Conservation (phyloP, 768 basidiomycete species). For the Cystofilobasidium ferigula region DNA sequence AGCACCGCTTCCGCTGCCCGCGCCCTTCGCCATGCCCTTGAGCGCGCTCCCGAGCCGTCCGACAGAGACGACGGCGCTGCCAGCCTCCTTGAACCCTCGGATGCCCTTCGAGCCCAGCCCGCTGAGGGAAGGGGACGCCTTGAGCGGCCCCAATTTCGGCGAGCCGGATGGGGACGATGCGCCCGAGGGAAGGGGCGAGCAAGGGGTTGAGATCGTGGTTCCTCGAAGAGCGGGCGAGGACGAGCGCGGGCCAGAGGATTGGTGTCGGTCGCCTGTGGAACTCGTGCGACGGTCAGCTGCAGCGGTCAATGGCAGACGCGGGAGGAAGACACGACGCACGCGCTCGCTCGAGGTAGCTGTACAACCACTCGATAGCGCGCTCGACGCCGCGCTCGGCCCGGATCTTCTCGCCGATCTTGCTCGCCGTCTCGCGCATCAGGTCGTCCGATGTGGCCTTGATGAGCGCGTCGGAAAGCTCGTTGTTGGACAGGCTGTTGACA, state of each 20-base stretch:
- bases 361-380: conserved; percentile 50
- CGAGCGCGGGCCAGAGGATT: neutral
- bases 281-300: neutral
- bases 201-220: no score
- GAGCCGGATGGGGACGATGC: neutral
- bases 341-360: conserved; percentile 46
- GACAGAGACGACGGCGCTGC: neutral
- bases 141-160: neutral
- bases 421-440: conserved; percentile 54
- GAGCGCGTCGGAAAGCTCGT: conserved; percentile 49
- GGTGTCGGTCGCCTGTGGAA: conserved; percentile 4
- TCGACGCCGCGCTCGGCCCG: conserved; percentile 50
- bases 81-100: neutral
- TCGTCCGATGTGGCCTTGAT: conserved; percentile 49
- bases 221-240: neutral
- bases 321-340: neutral
- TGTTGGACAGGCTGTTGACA: conserved; percentile 44
- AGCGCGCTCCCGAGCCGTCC: conserved; percentile 2
- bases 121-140: neutral
- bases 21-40: neutral
- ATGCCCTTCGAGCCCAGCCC: neutral
- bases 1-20: neutral
- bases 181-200: neutral
- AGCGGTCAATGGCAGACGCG: no score
- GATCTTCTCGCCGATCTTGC: conserved; percentile 44